Base-by-base conservation (phyloP, 352 stramenopile genomes). In the Phytophthora crassamura region DNA sequence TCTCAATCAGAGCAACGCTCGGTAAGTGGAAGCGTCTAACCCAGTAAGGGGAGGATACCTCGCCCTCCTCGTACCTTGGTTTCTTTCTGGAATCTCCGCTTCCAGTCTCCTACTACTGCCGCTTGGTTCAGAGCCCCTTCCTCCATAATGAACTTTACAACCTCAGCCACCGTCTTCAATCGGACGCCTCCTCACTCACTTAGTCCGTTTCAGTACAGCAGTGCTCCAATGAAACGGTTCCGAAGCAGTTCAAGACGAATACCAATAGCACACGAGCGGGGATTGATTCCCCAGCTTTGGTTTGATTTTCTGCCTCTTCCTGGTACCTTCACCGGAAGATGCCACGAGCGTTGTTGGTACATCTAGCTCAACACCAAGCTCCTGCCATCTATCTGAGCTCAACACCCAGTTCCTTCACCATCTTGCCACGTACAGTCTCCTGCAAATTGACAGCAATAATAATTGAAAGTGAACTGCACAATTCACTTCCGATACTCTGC, bases 321-420 rank as follows among this genome's bases (percentile, higher is more conserved):
- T 12, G 12, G n/a, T 18, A 18, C 18, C 16, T 34, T 39, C 14
- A 32, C 8, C 22, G 55, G 35, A 22, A 25, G 14, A 51, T 15
- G 8, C 10, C 20, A 18, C 7, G 20, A 33, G 32, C 14, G 5
- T 51, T 39, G 16, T 60, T 53, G 28, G 20, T 18, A 48, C 57
- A 28, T 53, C 39, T 35, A 59, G 53, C 34, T 61, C 30, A 50
- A 16, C 42, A 36, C 22, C 22, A 66, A 46, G 40, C 42, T 40
- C 49, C 10, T 59, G 45, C 28, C 51, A 62, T 71, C 52, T 97
- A 99, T 78, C 96, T 83, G n/a, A 99, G 82, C 63, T 97, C 88
- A 32, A 98, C 88, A 25, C 74, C 77, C 9, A 99, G 78, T n/a
- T 89, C 73, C 33, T 76, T 64, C 25, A 86, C 83, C 60, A 95